A percentile compares a stretch with the other conserved stretches of the same genome.
phyloP scores from a whole-genome alignment of 2,329 filamentous ascomycete genomes.

The Blastomyces parvus region DNA sequence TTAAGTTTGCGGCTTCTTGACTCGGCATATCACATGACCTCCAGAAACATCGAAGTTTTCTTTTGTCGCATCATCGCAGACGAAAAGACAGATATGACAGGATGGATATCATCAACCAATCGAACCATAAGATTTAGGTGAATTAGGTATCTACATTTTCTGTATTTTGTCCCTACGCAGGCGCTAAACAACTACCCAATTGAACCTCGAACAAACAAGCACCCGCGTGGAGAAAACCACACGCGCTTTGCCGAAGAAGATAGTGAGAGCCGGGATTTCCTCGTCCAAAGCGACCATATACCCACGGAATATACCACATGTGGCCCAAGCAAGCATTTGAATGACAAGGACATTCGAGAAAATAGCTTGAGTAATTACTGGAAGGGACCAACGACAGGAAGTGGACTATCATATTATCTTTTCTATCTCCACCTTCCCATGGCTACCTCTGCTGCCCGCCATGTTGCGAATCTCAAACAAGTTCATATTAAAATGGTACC shows the following conservation, averaged over 20 bases:
- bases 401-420: not conserved
- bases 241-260: not conserved
- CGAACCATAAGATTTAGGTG: not conserved
- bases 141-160: not conserved
- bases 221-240: not conserved
- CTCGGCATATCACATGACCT: constrained; percentile 2
- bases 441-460: constrained; percentile 13
- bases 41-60: not conserved
- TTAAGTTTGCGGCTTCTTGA: not conserved
- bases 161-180: not conserved
- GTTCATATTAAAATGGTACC: constrained; percentile 27
- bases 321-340: not conserved
- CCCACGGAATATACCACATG: not conserved
- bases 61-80: not conserved
- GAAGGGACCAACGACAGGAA: not conserved
- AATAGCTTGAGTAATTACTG: not conserved
- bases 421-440: not conserved
- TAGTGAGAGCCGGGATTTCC: not conserved
- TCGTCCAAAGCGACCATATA: not conserved
- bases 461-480: constrained; percentile 17
- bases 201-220: not conserved
- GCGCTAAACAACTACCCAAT: not conserved
- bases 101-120: not conserved
- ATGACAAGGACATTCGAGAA: not conserved
- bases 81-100: not conserved